phyloP scores from a whole-genome alignment of 2,329 filamentous ascomycete species.

The Arthrobotrys megalospora region DNA sequence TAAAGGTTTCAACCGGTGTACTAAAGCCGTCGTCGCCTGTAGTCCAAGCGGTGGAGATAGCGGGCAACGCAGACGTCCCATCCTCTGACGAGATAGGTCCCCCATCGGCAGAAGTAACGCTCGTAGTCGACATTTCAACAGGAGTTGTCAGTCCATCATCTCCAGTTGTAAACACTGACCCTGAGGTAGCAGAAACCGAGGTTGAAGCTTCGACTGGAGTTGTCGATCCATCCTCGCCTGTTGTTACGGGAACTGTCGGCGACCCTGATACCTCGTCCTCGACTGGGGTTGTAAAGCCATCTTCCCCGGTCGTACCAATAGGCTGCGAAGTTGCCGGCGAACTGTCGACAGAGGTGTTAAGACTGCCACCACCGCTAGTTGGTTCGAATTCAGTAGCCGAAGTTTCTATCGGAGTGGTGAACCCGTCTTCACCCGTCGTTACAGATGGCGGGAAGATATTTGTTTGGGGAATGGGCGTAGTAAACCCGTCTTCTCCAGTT shows the following conservation, averaged over 20 bases:
- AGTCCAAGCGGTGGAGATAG: background rate
- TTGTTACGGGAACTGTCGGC: background rate
- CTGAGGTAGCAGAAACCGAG: background rate
- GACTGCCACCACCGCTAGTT: background rate
- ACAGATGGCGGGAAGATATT: background rate
- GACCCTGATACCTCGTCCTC: background rate
- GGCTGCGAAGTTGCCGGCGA: background rate
- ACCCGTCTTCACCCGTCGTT: background rate
- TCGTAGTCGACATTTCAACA: background rate
- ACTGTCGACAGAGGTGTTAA: background rate
- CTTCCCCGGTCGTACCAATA: constrained; percentile 4
- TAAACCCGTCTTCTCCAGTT: constrained; percentile 19
- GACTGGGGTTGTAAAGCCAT: constrained; percentile 1
- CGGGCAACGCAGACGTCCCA: too few relatives aligned
- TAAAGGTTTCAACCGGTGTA: background rate
- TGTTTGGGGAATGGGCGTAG: constrained; percentile 1
- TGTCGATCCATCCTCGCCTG: background rate
- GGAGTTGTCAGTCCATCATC: constrained; percentile 1
- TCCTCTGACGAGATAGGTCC: background rate
- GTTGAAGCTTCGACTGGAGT: background rate
- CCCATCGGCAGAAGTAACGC: too few relatives aligned
- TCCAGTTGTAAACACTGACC: background rate
- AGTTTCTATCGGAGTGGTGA: background rate
- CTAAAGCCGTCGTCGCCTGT: background rate
- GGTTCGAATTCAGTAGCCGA: background rate